phyloP scores from a whole-genome alignment of 148 eudicot genomes.

The Rhododendron molle region DNA sequence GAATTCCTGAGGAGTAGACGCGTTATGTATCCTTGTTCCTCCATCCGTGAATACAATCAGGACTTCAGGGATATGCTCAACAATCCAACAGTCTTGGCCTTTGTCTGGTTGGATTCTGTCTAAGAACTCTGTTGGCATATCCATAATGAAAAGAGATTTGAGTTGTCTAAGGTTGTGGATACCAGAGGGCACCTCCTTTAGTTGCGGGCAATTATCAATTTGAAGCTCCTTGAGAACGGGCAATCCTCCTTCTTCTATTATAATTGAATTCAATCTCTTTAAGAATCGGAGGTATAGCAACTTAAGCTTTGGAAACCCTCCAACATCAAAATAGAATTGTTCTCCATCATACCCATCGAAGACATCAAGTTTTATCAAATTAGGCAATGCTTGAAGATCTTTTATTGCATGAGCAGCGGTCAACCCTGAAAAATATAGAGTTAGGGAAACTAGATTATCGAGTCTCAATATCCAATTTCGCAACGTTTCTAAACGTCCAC shows the following conservation, averaged over 20 bases:
- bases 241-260: conserved; percentile 1
- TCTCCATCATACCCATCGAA: not conserved
- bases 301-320: not conserved
- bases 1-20: too few species aligned
- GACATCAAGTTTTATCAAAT: not conserved
- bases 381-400: not conserved
- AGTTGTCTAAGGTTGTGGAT: not conserved
- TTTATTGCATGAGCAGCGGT: not conserved
- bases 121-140: not conserved
- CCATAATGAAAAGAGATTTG: not conserved
- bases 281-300: not conserved
- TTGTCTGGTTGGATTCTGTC: not conserved
- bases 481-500: not conserved
- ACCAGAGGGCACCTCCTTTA: not conserved
- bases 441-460: not conserved
- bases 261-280: not conserved
- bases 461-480: not conserved
- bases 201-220: not conserved
- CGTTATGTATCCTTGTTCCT: too few species aligned
- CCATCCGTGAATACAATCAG: too few species aligned
- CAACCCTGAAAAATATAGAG: not conserved
- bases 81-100: not conserved
- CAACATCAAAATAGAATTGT: not conserved
- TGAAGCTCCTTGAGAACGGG: not conserved
- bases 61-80: not conserved